These are phyloP conservation scores for Wickerhamiella nectarea DNA, from an alignment of 805 yeast species.

Conservation along the genomic window DNA sequence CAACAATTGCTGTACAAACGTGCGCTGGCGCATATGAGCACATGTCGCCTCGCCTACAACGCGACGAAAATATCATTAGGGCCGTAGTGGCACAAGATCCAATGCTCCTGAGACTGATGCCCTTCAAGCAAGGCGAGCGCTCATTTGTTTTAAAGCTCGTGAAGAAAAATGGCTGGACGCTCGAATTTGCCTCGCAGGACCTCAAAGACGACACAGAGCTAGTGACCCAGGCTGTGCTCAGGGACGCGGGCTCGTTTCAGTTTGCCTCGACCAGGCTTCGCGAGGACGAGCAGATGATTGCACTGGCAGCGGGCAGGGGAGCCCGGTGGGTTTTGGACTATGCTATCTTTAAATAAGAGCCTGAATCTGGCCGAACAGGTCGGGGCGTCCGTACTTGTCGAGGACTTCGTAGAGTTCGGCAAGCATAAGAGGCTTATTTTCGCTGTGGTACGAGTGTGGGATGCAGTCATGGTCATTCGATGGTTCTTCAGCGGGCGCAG, in stretches of 20 bases:
- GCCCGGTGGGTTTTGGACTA: not conserved
- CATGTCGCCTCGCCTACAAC: not conserved
- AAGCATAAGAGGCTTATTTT: not conserved
- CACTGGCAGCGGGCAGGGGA: not conserved
- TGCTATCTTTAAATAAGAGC: not conserved
- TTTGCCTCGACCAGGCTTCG: not conserved
- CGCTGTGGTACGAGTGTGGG: not conserved
- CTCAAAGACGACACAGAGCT: not conserved
- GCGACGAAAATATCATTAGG: no score
- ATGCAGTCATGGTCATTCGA: not conserved
- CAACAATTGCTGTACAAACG: not conserved
- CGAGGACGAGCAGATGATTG: not conserved
- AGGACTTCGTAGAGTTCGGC: slow-evolving; percentile 1
- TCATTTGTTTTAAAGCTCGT: not conserved
- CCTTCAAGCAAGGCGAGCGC: not conserved
- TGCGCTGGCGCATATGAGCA: not conserved
- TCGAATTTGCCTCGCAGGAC: not conserved
- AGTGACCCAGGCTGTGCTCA: not conserved
- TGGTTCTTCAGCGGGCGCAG: not conserved
- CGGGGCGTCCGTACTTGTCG: not conserved
- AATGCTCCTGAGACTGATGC: not conserved
- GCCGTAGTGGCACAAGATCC: not conserved
- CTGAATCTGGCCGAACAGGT: slow-evolving; percentile 2
- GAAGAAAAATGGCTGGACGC: not conserved
- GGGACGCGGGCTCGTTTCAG: not conserved